Evolutionary conservation across 1,139 yeast species (phyloP).

Genomic region (Eremothecium sinecaudum): DNA sequence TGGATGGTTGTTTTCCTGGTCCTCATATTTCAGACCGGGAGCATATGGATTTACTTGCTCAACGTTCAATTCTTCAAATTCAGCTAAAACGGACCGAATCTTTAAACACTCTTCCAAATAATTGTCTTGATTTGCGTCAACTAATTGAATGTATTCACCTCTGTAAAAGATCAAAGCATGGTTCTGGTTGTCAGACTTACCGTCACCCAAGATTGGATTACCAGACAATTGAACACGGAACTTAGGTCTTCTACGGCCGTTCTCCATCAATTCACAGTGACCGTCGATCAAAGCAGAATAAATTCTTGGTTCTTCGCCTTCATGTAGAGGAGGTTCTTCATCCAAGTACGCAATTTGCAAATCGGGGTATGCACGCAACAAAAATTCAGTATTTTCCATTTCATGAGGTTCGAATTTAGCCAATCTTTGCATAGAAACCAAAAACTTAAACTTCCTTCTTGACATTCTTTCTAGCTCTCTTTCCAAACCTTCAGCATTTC

Average conservation of each 20-base stretch:
- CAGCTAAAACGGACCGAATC: constrained; percentile 94
- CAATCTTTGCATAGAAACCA: constrained; percentile 97
- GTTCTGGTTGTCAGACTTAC: constrained; percentile 98
- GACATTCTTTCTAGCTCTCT: constrained; percentile 98
- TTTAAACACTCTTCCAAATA: constrained; percentile 96
- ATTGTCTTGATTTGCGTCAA: constrained; percentile 98
- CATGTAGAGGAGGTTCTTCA: constrained; percentile 81
- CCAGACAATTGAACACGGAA: constrained; percentile 97
- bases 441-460: constrained; percentile 93
- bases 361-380: constrained; percentile 97
- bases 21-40: constrained; percentile 40
- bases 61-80: constrained; percentile 89
- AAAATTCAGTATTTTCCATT: constrained; percentile 94
- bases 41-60: constrained; percentile 80
- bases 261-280: constrained; percentile 94
- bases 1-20: constrained; percentile 49
- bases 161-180: constrained; percentile 95
- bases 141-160: constrained; percentile 96
- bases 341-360: constrained; percentile 96
- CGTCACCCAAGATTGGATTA: constrained; percentile 98
- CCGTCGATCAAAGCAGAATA: constrained; percentile 96
- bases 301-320: constrained; percentile 97
- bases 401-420: constrained; percentile 96
- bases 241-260: constrained; percentile 97
- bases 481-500: constrained; percentile 91